Conservation (phyloP, 2,329 filamentous ascomycete species). For the Bipolaris gigantea region DNA sequence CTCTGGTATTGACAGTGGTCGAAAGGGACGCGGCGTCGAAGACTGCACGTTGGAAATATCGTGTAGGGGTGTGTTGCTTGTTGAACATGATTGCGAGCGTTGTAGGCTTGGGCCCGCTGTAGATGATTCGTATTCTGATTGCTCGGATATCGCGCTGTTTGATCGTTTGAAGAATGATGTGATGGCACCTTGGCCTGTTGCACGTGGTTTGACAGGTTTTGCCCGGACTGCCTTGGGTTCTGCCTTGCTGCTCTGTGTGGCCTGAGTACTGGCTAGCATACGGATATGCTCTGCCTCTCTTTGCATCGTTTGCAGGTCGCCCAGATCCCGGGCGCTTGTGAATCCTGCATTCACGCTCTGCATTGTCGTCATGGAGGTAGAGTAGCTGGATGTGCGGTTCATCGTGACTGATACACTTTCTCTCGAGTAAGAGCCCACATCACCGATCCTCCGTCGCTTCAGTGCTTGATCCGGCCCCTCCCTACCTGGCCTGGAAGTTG, state of each 20-base stretch:
- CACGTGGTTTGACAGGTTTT: conserved; percentile 42
- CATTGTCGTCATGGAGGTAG: conserved; percentile 30
- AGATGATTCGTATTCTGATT: conserved; percentile 9
- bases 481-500: conserved; percentile 1
- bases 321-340: conserved; percentile 42
- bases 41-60: conserved; percentile 41
- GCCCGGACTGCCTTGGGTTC: conserved; percentile 19
- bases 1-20: conserved; percentile 29
- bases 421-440: conserved; percentile 6
- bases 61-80: conserved; percentile 24
- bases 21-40: conserved; percentile 18
- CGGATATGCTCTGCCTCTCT: conserved; percentile 41
- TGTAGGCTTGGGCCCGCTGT: conserved; percentile 14
- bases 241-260: conserved; percentile 23
- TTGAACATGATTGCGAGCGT: conserved; percentile 26
- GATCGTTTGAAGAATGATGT: conserved; percentile 55
- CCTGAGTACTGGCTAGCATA: conserved; percentile 26
- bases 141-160: conserved; percentile 17
- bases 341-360: conserved; percentile 35
- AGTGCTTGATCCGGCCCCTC: conserved; percentile 12
- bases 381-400: conserved; percentile 33
- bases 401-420: conserved; percentile 33
- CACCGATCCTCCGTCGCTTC: conserved; percentile 37
- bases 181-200: conserved; percentile 55
- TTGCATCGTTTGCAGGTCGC: conserved; percentile 43